Evolutionary conservation across 306 rosid species (phyloP).

Genomic region (Dryas drummondii): DNA sequence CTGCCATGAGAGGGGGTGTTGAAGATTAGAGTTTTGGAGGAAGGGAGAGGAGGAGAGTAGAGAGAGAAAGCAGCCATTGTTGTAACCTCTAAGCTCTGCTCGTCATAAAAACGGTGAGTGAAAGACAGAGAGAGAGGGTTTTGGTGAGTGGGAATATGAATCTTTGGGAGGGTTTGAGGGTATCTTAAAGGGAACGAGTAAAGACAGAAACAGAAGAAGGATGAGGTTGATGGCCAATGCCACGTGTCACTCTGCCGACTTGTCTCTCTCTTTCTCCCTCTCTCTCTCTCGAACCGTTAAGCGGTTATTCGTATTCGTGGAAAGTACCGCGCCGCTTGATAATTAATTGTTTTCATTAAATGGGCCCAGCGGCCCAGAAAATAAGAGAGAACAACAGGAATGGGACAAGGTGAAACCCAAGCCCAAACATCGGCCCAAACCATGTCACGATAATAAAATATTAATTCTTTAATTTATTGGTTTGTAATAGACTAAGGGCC

Average conservation of each 20-base stretch:
- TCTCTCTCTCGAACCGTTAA: neutral
- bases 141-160: neutral
- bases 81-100: neutral
- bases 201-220: neutral
- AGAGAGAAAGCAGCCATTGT: slow-evolving; percentile 54
- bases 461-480: too few relatives aligned
- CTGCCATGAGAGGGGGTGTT: slow-evolving; percentile 15
- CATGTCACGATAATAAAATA: too few relatives aligned
- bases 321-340: neutral
- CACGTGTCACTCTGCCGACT: slow-evolving; percentile 16
- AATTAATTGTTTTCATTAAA: neutral
- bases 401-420: too few relatives aligned
- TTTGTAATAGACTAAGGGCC: too few relatives aligned
- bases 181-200: neutral
- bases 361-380: neutral
- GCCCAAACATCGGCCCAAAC: too few relatives aligned
- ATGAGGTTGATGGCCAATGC: slow-evolving; percentile 7
- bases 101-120: neutral
- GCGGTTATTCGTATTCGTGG: neutral
- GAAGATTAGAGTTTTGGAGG: slow-evolving; percentile 32
- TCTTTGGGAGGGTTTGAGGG: neutral
- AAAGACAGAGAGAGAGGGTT: slow-evolving; percentile 4
- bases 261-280: neutral
- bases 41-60: slow-evolving; percentile 37
- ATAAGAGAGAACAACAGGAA: neutral